Percentiles rank a stretch among this genome's conserved stretches.
These are phyloP conservation scores for Cichorium intybus DNA, from an alignment of 140 eudicot genomes.

Conservation along the genomic window DNA sequence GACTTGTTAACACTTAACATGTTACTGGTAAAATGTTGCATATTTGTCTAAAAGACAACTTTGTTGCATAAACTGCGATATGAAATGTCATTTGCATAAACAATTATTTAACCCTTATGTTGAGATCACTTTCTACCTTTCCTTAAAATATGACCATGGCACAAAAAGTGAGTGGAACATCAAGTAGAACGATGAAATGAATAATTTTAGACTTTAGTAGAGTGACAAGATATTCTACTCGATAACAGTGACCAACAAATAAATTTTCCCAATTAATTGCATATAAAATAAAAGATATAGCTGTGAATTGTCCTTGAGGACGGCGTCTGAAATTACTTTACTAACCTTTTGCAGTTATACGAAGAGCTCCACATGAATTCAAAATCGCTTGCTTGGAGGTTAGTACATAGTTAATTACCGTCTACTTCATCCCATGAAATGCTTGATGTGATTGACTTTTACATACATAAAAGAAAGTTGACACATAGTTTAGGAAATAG, in stretches of 20 bases:
- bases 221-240: no score
- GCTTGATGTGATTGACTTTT: neutral
- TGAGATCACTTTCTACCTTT: neutral
- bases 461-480: no score
- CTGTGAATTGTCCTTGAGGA: neutral
- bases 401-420: slow-evolving; percentile 17
- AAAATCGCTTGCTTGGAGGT: slow-evolving; percentile 98
- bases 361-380: slow-evolving; percentile 99
- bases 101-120: no score
- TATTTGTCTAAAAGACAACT: neutral
- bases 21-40: neutral
- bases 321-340: slow-evolving; percentile 18
- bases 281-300: no score
- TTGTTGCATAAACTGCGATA: neutral
- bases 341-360: slow-evolving; percentile 72
- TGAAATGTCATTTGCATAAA: neutral
- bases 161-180: neutral
- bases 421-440: neutral
- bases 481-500: neutral
- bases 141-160: neutral
- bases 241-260: no score
- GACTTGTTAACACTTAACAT: neutral
- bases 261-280: no score
- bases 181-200: no score
- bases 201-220: no score